A percentile compares a stretch with the other conserved stretches of the same genome.
These are phyloP conservation scores for Macadamia tetraphylla DNA, from an alignment of 164 flowering plant genomes.

Conservation along the genomic window DNA sequence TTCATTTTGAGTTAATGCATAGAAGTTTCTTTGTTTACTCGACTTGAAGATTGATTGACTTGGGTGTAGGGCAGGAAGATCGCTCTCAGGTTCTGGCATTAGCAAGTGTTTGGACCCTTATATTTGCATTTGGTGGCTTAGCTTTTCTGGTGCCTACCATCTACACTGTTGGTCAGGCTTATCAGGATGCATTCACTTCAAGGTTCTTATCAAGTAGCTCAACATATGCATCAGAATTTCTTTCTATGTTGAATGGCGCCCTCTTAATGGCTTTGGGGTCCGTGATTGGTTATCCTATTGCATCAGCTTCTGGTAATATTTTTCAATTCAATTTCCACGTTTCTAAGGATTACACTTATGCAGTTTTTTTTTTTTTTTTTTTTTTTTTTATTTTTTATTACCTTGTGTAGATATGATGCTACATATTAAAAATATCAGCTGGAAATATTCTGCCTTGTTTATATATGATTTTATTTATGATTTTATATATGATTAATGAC, in stretches of 20 bases:
- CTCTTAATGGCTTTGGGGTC: slow-evolving; percentile 63
- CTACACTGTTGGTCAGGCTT: slow-evolving; percentile 46
- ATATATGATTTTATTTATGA: too few species aligned
- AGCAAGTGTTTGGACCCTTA: slow-evolving; percentile 79
- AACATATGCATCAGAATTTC: slow-evolving; percentile 31
- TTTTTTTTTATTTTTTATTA: too few species aligned
- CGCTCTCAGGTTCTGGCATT: slow-evolving; percentile 75
- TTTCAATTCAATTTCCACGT: background rate
- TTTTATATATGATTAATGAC: too few species aligned
- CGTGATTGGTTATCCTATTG: slow-evolving; percentile 67
- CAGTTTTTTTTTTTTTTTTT: too few species aligned
- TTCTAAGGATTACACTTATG: background rate
- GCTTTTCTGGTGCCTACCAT: slow-evolving; percentile 59
- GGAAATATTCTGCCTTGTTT: too few species aligned
- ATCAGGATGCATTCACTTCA: slow-evolving; percentile 45
- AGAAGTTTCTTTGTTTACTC: slow-evolving; percentile 2
- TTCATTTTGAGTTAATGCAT: background rate
- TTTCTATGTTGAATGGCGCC: slow-evolving; percentile 39
- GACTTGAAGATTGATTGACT: slow-evolving; percentile 26
- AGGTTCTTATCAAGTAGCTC: slow-evolving; percentile 33
- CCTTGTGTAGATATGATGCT: too few species aligned
- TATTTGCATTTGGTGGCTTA: slow-evolving; percentile 64
- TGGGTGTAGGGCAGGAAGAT: slow-evolving; percentile 97
- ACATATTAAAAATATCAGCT: too few species aligned
- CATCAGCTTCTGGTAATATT: slow-evolving; percentile 78